phyloP scores from a whole-genome alignment of 352 stramenopile genomes.

The Elongisporangium prolatum region DNA sequence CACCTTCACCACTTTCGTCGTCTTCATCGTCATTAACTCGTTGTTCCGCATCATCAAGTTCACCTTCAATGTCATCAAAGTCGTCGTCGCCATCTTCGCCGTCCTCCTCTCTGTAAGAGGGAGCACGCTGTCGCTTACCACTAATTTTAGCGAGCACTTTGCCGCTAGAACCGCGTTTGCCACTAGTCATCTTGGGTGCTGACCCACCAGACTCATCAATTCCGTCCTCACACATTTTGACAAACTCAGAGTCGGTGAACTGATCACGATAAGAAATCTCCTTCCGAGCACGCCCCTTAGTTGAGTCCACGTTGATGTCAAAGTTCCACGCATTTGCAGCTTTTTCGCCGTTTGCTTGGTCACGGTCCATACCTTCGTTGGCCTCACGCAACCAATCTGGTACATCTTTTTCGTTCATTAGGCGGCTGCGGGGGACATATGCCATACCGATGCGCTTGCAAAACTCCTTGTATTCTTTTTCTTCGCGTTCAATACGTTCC shows the following conservation, averaged over 20 bases:
- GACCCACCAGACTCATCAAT: conserved; percentile 29
- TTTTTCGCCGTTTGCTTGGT: conserved; percentile 47
- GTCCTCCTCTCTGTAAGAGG: conserved; percentile 6
- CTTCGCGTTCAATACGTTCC: conserved; percentile 57
- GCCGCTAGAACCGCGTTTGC: conserved; percentile 14
- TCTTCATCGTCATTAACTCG: conserved; percentile 10
- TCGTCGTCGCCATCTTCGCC: conserved; percentile 14
- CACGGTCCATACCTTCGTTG: conserved; percentile 53
- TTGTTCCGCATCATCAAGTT: conserved; percentile 14
- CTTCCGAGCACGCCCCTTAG: conserved; percentile 66
- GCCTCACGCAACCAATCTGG: conserved; percentile 73
- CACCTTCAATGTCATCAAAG: conserved; percentile 7
- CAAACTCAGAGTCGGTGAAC: conserved; percentile 84
- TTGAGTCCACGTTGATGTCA: conserved; percentile 36
- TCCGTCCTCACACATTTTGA: conserved; percentile 86
- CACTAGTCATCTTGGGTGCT: conserved; percentile 13
- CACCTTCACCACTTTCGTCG: conserved; percentile 32
- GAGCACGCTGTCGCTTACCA: neutral
- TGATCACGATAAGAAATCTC: conserved; percentile 85
- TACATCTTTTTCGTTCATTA: conserved; percentile 72
- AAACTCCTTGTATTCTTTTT: conserved; percentile 59
- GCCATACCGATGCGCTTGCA: conserved; percentile 55
- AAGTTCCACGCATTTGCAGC: conserved; percentile 63
- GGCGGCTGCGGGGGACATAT: conserved; percentile 36
- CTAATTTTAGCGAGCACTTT: conserved; percentile 28